Evolutionary conservation across 2,329 filamentous ascomycete species (phyloP).

Genomic region (Colletotrichum magnum): DNA sequence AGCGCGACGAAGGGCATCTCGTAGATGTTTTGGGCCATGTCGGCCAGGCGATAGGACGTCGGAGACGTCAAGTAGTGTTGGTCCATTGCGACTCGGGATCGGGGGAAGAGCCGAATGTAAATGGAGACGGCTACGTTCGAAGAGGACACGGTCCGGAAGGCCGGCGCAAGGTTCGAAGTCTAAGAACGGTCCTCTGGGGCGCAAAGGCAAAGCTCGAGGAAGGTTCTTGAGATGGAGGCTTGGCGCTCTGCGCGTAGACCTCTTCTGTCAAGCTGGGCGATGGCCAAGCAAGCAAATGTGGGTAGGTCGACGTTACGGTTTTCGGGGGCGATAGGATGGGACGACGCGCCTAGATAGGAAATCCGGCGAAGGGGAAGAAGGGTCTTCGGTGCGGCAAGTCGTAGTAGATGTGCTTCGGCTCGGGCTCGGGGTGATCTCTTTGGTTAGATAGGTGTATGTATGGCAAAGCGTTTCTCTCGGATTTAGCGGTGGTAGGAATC

Average conservation of each 20-base stretch:
- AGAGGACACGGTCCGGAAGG: conserved; percentile 12
- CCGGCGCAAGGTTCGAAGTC: conserved; percentile 14
- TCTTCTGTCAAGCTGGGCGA: conserved; percentile 22
- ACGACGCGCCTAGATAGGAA: conserved; percentile 4
- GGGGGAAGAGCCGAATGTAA: background rate
- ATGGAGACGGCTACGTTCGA: background rate
- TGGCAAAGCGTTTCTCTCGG: background rate
- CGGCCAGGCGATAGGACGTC: conserved; percentile 60
- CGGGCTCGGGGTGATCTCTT: too few species aligned
- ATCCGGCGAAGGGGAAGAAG: background rate
- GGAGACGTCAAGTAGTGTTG: conserved; percentile 56
- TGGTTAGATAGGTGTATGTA: too few species aligned
- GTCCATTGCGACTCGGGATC: conserved; percentile 26
- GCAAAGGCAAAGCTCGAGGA: conserved; percentile 16
- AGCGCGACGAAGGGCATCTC: conserved; percentile 59
- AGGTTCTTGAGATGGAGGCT: conserved; percentile 31
- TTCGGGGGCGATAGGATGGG: conserved; percentile 25
- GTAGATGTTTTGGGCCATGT: conserved; percentile 55
- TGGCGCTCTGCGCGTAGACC: conserved; percentile 37
- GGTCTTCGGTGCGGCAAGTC: background rate
- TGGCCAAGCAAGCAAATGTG: conserved; percentile 24
- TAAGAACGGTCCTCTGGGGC: conserved; percentile 6
- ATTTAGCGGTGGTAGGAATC: conserved; percentile 38
- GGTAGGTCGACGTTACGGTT: conserved; percentile 23
- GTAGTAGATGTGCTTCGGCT: too few species aligned